Conservation (phyloP, 139 green algal species). For the Desmodesmus armatus region DNA sequence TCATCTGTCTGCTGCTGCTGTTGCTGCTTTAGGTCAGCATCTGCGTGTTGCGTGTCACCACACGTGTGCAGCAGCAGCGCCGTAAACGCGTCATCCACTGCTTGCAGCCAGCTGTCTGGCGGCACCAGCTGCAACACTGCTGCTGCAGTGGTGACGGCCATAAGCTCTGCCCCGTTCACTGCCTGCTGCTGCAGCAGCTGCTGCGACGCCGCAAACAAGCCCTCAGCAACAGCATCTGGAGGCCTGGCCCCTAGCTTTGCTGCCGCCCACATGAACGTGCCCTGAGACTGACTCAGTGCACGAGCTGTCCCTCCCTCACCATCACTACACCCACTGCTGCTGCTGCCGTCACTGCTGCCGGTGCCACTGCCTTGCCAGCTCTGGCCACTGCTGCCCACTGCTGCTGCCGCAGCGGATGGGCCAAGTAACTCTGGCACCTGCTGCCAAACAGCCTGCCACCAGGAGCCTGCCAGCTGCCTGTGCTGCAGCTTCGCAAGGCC, state of each 20-base stretch:
- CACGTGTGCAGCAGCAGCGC: neutral
- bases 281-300: slow-evolving; percentile 2
- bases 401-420: neutral
- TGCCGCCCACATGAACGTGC: neutral
- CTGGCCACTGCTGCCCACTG: neutral
- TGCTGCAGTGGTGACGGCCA: slow-evolving; percentile 5
- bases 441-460: slow-evolving; percentile 21
- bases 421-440: neutral
- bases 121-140: neutral
- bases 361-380: neutral
- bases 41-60: neutral
- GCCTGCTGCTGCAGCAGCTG: slow-evolving; percentile 20
- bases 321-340: neutral
- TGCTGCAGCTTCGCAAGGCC: slow-evolving; percentile 9
- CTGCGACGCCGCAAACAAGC: neutral
- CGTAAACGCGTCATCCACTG: neutral
- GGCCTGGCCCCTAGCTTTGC: slow-evolving; percentile 6
- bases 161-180: slow-evolving; percentile 1
- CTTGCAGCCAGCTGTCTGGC: neutral
- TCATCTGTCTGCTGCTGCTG: neutral
- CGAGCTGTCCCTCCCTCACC: neutral
- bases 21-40: neutral
- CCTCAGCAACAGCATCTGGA: neutral
- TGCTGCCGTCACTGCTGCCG: neutral
- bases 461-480: neutral